A percentile compares a stretch with the other conserved stretches of the same genome.
phyloP scores from a whole-genome alignment of 2,329 filamentous ascomycete species.

The Aspergillus tubingensis region DNA sequence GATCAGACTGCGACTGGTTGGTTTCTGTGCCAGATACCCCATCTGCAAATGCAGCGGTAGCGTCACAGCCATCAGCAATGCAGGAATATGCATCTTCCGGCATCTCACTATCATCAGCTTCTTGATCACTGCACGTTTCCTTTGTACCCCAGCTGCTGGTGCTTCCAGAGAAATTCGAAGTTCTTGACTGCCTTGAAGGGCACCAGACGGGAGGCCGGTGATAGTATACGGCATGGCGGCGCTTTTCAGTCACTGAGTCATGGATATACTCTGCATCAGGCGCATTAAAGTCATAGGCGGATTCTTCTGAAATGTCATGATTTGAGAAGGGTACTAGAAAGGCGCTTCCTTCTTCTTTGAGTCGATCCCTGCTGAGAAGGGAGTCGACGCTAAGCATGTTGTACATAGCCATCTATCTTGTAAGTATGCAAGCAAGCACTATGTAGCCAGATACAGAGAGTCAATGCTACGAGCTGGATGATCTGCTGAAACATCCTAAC shows the following conservation, averaged over 20 bases:
- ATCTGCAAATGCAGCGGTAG: slow-evolving; percentile 2
- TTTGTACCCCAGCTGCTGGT: background rate
- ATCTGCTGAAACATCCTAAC: background rate
- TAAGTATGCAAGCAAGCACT: background rate
- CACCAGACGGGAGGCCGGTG: slow-evolving; percentile 34
- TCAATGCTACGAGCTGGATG: background rate
- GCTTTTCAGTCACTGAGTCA: slow-evolving; percentile 26
- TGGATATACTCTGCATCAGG: slow-evolving; percentile 18
- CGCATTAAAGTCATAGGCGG: background rate
- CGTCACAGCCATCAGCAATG: slow-evolving; percentile 4
- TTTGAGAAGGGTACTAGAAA: background rate
- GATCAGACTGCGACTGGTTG: slow-evolving; percentile 12
- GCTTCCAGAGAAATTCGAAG: background rate
- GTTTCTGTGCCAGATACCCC: background rate
- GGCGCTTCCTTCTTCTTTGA: background rate
- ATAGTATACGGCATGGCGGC: slow-evolving; percentile 36
- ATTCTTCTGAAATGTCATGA: background rate
- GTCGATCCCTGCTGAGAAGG: background rate
- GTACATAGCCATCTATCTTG: background rate
- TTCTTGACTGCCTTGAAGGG: slow-evolving; percentile 11
- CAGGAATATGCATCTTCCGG: background rate
- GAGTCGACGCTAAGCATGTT: background rate
- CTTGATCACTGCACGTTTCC: background rate
- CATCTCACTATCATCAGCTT: background rate
- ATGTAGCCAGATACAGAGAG: too few relatives aligned